Base-by-base conservation (phyloP, 176 grass and related monocot genomes). In the Oryza australiensis region DNA sequence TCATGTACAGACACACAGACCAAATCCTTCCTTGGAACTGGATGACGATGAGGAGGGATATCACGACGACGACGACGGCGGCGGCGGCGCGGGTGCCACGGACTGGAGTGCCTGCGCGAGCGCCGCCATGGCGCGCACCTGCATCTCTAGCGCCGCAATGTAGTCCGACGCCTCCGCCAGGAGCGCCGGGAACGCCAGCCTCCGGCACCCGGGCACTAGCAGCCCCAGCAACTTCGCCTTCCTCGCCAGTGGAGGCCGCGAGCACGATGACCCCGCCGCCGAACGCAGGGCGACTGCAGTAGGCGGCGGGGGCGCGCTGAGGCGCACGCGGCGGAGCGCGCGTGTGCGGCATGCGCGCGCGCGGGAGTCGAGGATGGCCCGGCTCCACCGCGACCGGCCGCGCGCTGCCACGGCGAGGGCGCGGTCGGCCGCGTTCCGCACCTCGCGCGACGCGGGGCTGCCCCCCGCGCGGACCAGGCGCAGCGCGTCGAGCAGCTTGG, bases 141-240 rank as follows among this genome's bases (percentile, higher is more conserved):
- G 95, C 92, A 97, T 92, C 95, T 97, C 84, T 3, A 97, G 92
- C 40, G 95, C 95, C 4, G 88, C 73, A 24, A 92, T 93, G 88
- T 97, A 97, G 86, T 97, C 95, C 14, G 74, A 91, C 23, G 79
- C 70, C 86, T 97, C 95, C 32, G 91, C 88, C 12, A 94, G 80
- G 4, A 97, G 90, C 49, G 68, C 77, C 7, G 90, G 86, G 23
- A 97, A 71, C 20, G 92, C 35, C 33, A 97, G 88, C 86, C 83
- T 94, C 74, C 89, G 72, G 84, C 94, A 94, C 14, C 94, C 94
- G 4, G 94, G 94, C 51, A 97, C 92, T 18, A 97, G 81, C 60
- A 80, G 77, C 22, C 85, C 86, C 14, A 97, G 82, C 12, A 87
- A 83, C 70, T 49, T 77, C 15, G 85, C 85, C 83, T 87, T 97